Evolutionary conservation across 208 protist species (phyloP).

Genomic region (Crithidia thermophila): DNA sequence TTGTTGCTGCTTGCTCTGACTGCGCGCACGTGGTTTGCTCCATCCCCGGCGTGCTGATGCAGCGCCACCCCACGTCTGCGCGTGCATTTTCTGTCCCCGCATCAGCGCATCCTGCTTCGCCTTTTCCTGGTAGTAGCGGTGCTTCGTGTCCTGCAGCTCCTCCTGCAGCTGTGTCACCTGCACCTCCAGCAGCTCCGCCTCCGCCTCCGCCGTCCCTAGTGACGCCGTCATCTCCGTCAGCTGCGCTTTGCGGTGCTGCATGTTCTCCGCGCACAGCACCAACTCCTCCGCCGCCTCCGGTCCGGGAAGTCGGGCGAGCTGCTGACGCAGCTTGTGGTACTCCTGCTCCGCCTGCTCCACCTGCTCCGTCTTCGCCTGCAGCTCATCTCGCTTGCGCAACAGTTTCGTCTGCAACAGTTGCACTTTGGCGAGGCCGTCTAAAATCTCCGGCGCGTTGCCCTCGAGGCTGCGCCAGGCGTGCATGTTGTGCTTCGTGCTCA

Average conservation of each 20-base stretch:
- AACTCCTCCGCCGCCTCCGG: slow-evolving; percentile 97
- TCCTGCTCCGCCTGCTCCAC: slow-evolving; percentile 92
- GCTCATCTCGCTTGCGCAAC: slow-evolving; percentile 96
- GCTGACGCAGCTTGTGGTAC: slow-evolving; percentile 92
- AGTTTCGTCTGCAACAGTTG: slow-evolving; percentile 97
- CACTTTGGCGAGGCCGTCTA: slow-evolving; percentile 97
- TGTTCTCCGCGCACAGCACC: slow-evolving; percentile 92
- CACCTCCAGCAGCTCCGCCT: slow-evolving; percentile 82
- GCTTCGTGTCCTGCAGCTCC: slow-evolving; percentile 94
- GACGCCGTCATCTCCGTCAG: slow-evolving; percentile 81
- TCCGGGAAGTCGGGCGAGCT: slow-evolving; percentile 94
- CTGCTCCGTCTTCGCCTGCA: slow-evolving; percentile 84
- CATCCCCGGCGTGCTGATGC: neutral
- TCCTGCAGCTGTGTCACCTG: slow-evolving; percentile 89
- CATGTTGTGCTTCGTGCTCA: slow-evolving; percentile 98
- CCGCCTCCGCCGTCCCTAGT: slow-evolving; percentile 54
- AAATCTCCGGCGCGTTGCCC: slow-evolving; percentile 93
- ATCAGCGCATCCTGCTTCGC: slow-evolving; percentile 72
- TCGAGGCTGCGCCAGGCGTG: slow-evolving; percentile 98
- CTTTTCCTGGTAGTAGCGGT: slow-evolving; percentile 93
- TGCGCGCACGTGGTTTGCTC: neutral
- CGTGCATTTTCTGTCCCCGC: slow-evolving; percentile 50
- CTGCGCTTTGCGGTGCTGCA: slow-evolving; percentile 92
- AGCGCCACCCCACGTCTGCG: slow-evolving; percentile 50
- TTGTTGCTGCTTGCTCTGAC: neutral